These are phyloP conservation scores for Ulmus americana DNA, from an alignment of 331 rosid genomes.

Conservation along the genomic window DNA sequence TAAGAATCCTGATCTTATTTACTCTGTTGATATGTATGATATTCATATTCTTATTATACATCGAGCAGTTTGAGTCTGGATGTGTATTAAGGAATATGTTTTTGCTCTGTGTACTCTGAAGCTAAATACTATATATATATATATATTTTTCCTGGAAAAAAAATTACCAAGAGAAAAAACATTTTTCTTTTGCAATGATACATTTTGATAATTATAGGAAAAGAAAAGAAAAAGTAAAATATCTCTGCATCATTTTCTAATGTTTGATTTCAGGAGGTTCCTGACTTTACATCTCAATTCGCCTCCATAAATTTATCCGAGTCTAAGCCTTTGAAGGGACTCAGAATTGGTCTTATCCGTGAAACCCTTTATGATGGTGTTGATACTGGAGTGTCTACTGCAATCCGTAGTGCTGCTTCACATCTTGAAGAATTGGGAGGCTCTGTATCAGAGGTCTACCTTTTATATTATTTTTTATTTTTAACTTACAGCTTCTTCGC, in stretches of 20 bases:
- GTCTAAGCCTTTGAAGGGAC: slow-evolving; percentile 84
- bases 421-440: slow-evolving; percentile 94
- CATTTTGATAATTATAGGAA: too few relatives aligned
- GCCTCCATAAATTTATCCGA: slow-evolving; percentile 38
- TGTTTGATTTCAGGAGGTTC: slow-evolving; percentile 58
- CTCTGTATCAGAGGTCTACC: slow-evolving; percentile 59
- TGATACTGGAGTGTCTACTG: slow-evolving; percentile 59
- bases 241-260: neutral
- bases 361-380: slow-evolving; percentile 86
- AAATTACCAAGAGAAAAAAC: too few relatives aligned
- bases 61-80: neutral
- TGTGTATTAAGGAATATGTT: neutral
- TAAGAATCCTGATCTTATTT: slow-evolving; percentile 23
- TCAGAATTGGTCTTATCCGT: slow-evolving; percentile 73
- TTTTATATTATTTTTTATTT: slow-evolving; percentile 7
- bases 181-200: too few relatives aligned
- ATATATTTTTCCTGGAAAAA: too few relatives aligned
- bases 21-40: slow-evolving; percentile 4
- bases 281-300: slow-evolving; percentile 50
- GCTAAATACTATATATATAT: neutral
- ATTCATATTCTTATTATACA: neutral
- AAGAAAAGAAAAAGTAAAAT: neutral
- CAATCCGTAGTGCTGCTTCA: slow-evolving; percentile 69
- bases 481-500: slow-evolving; percentile 13
- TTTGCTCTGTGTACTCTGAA: neutral